These are phyloP conservation scores for Herpetomonas samuelpessoai DNA, from an alignment of 208 protist genomes.

Conservation along the genomic window DNA sequence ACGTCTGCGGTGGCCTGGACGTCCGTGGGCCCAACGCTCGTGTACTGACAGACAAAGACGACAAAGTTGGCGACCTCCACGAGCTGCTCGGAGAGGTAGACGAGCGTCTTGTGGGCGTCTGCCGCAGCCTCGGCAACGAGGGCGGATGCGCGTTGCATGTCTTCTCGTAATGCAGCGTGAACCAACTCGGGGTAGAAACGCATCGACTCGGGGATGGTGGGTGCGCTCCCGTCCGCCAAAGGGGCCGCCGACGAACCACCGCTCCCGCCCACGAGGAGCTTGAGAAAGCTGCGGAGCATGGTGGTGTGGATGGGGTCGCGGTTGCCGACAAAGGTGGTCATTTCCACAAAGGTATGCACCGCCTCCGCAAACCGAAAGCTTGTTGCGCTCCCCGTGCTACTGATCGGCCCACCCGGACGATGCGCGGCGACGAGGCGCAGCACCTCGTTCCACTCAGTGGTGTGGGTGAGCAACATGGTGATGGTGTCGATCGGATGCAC, in stretches of 20 bases:
- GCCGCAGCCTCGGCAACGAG: background rate
- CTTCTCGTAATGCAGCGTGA: conserved; percentile 29
- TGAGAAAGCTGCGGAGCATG: conserved; percentile 61
- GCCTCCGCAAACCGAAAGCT: conserved; percentile 33
- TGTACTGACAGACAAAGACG: conserved; percentile 61
- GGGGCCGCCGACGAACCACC: too few species aligned
- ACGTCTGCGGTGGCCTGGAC: conserved; percentile 15
- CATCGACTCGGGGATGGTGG: too few species aligned
- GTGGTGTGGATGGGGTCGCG: conserved; percentile 79
- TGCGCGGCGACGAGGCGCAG: conserved; percentile 39
- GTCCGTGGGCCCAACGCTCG: conserved; percentile 8
- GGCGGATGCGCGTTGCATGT: conserved; percentile 3
- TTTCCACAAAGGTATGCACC: conserved; percentile 66
- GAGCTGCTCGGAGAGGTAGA: conserved; percentile 30
- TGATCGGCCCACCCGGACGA: background rate
- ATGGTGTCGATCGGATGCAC: conserved; percentile 64
- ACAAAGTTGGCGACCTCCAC: conserved; percentile 62
- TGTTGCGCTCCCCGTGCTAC: conserved; percentile 19
- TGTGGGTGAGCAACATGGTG: conserved; percentile 74
- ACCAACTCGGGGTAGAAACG: conserved; percentile 75
- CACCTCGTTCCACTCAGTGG: conserved; percentile 73
- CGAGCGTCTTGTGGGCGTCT: conserved; percentile 9
- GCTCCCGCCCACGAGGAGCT: background rate
- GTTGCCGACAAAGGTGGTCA: conserved; percentile 83
- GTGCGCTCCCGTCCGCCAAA: too few species aligned